Evolutionary conservation across 352 stramenopile species (phyloP).

Genomic region (Peronospora belbahrii): DNA sequence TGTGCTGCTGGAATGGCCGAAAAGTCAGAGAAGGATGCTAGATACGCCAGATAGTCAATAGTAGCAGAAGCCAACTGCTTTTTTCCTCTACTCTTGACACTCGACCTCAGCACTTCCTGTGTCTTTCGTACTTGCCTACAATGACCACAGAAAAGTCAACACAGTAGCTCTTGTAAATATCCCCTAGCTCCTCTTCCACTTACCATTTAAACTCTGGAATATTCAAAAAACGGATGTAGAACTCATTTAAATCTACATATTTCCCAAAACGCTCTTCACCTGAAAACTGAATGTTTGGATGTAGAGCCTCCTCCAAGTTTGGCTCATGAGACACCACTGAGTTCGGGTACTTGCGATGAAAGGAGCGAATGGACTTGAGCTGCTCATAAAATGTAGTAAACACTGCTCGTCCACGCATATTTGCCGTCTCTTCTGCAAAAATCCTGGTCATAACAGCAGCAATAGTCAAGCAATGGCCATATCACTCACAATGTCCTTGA

Average conservation of each 20-base stretch:
- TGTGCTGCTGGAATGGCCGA: constrained; percentile 44
- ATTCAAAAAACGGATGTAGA: constrained; percentile 78
- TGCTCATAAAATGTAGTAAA: constrained; percentile 88
- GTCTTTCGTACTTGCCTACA: constrained; percentile 32
- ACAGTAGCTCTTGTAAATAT: background rate
- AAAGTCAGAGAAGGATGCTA: constrained; percentile 64
- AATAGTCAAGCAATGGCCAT: background rate
- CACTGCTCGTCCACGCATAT: constrained; percentile 63
- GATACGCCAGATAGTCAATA: constrained; percentile 70
- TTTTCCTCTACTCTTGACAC: constrained; percentile 11
- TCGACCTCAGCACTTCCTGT: constrained; percentile 15
- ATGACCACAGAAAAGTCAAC: background rate
- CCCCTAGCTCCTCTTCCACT: background rate
- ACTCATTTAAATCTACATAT: constrained; percentile 85
- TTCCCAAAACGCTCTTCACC: constrained; percentile 86
- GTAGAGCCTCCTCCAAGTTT: constrained; percentile 44
- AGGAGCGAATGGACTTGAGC: constrained; percentile 75
- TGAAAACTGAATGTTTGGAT: constrained; percentile 74
- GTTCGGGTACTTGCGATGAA: constrained; percentile 82
- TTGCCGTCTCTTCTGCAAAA: constrained; percentile 68
- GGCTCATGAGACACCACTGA: constrained; percentile 58
- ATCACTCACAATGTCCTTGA: background rate
- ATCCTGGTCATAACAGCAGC: constrained; percentile 29
- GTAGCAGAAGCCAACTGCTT: constrained; percentile 7
- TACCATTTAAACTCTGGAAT: constrained; percentile 49